Base-by-base conservation (phyloP, 345 rosid genomes). In the Anastatica hierochuntica region DNA sequence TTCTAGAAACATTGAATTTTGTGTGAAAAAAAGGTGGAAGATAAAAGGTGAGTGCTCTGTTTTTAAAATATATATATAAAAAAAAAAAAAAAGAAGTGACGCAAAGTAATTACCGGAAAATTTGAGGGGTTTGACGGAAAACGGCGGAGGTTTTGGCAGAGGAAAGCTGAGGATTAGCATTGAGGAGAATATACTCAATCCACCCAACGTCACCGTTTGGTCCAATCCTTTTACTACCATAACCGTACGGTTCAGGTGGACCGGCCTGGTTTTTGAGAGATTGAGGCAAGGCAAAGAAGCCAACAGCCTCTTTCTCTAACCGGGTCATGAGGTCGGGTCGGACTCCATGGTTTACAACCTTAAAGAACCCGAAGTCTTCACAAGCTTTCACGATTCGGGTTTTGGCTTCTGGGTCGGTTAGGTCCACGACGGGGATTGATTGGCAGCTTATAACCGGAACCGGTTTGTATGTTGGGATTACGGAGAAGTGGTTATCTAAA, bases 161-260 rank as follows among this genome's bases (percentile, higher is more conserved):
- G 7, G 41, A 46, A 31, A 68, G 60, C 29, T 67, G 75, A 13
- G 76, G 49, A 16, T 75, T 76, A 71, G 81, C 67, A 52, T 76
- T 76, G 37, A 89, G 79, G 14, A 89, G 85, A 56, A 90, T 73
- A 56, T 75, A 75, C 63, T 90, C 97, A 56, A 90, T 66, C 95
- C 94, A 81, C 3, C 97, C 97, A 14, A 83, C 75, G 68, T 90
- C 95, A 31, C 88, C 95, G 63, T 79, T 83, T 1, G 63, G 71
- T 16, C 97, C 97, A 40, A 90, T 90, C 47, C 67, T 58, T 64
- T 78, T 85, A 75, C 16, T 81, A 33, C 95, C 97, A 49, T 90
- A 90, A 47, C 97, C 97, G 26, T 78, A 85, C 37, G 95, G 97
- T 64, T 72, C 70, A n/a, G 95, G 86, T 6, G 94, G 95, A 14